Evolutionary conservation across 2,329 filamentous ascomycete genomes (phyloP), one percentile per base, ranked within the genome.

Genomic region (Rhynchosporium secalis): DNA sequence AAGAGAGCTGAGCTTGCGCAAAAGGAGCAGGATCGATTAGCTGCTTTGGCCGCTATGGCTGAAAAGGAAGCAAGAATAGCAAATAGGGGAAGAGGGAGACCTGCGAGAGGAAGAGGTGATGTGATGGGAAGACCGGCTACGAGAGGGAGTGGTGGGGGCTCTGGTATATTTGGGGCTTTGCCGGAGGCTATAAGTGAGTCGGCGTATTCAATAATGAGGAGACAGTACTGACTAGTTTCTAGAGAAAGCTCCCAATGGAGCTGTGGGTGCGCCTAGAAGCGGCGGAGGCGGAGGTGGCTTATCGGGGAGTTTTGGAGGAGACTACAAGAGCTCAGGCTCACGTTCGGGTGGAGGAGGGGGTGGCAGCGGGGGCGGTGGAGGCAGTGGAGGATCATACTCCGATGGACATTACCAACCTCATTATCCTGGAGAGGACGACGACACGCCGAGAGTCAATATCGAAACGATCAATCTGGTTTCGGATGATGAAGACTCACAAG

Each of bases 51-150:
- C 45, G 62, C 62, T 12, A 47, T 62, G 15, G 57, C 47, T 26
- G 67, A 65, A 12, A 64, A 58, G 40, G 59, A 67, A 56, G 64
- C 61, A 48, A 65, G 60, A 45, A 60, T 58, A 60, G 60, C 63
- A 8, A n/a, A 55, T 9, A 64, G 66, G 51, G 66, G 62, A 1
- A 65, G 70, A 60, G 69, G 69, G 6, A 64, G 66, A 49, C 59
- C 62, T 20, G 66, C 63, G 13, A 63, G 72, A 52, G 71, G 72
- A 13, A 68, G 72, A 65, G 72, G 73, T 31, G 72, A 73, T 72
- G 66, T 67, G 46, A 74, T 75, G 73, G 72, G 72, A 28, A 65
- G 66, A 46, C 58, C 66, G 8, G 31, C 29, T 40, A 54, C 20
- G n/a, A 41, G 58, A 40, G 56, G 61, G 1, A 51, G 43, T 43